Percentiles rank a stretch among this genome's conserved stretches.
Conservation (phyloP, 306 rosid genomes). For the Cicer yamashitae region DNA sequence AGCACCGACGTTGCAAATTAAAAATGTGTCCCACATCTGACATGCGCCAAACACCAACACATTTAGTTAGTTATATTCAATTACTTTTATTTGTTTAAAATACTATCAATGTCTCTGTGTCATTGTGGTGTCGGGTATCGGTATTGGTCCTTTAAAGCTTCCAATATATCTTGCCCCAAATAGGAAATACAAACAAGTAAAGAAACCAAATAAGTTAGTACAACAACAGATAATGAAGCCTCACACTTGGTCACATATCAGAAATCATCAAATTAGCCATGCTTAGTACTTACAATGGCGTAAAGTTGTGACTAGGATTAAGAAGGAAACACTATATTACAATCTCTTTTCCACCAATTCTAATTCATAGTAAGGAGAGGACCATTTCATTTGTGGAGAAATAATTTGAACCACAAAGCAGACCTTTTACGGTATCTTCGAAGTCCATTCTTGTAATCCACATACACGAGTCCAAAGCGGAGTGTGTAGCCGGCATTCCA, state of each 20-base stretch:
- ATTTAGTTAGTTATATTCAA: too few species aligned
- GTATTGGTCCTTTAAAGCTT: too few species aligned
- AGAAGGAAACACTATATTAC: constrained; percentile 18
- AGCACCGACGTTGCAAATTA: too few species aligned
- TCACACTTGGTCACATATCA: not conserved
- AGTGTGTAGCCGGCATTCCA: constrained; percentile 63
- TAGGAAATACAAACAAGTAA: not conserved
- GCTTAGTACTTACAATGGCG: constrained; percentile 27
- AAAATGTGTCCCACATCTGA: too few species aligned
- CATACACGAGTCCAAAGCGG: constrained; percentile 66
- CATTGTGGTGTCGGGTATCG: too few species aligned
- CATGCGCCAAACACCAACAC: too few species aligned
- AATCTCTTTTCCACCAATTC: not conserved
- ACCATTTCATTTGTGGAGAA: constrained; percentile 50
- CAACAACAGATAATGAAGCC: not conserved
- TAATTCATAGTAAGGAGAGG: not conserved
- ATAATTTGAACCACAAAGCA: constrained; percentile 67
- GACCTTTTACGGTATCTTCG: constrained; percentile 64
- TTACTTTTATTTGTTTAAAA: too few species aligned
- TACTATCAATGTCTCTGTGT: too few species aligned
- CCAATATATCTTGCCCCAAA: not conserved
- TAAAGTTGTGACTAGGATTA: not conserved
- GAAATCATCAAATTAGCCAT: constrained; percentile 20
- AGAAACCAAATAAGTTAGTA: not conserved
- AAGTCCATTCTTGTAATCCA: constrained; percentile 61